phyloP scores from a whole-genome alignment of 805 yeast species.

The Metschnikowia similis region DNA sequence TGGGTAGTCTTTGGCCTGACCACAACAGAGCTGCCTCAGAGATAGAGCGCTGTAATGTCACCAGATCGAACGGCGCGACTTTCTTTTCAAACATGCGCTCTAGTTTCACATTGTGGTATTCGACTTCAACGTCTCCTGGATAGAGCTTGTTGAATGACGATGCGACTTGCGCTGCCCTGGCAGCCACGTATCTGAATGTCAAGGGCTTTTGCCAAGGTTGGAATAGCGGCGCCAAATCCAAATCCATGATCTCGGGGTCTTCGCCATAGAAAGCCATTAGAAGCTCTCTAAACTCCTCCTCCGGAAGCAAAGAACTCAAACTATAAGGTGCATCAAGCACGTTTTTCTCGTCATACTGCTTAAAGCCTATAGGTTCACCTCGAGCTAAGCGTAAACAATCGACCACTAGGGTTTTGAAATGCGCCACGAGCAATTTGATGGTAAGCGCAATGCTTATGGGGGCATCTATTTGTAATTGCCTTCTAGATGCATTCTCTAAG shows the following conservation, averaged over 20 bases:
- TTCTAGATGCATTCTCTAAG: slow-evolving; percentile 42
- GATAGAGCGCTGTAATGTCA: slow-evolving; percentile 25
- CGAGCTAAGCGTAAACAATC: slow-evolving; percentile 45
- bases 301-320: slow-evolving; percentile 9
- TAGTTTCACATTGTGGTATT: slow-evolving; percentile 42
- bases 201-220: slow-evolving; percentile 49
- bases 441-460: slow-evolving; percentile 43
- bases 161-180: slow-evolving; percentile 48
- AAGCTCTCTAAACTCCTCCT: slow-evolving; percentile 8
- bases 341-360: slow-evolving; percentile 30
- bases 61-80: slow-evolving; percentile 34
- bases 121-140: slow-evolving; percentile 45
- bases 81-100: slow-evolving; percentile 35
- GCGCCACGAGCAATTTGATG: slow-evolving; percentile 34
- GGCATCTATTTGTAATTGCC: slow-evolving; percentile 46
- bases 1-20: slow-evolving; percentile 54
- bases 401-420: slow-evolving; percentile 29
- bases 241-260: slow-evolving; percentile 17
- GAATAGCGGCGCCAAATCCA: slow-evolving; percentile 27
- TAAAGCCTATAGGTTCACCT: slow-evolving; percentile 43
- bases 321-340: slow-evolving; percentile 3
- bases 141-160: slow-evolving; percentile 30
- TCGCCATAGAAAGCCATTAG: slow-evolving; percentile 11
- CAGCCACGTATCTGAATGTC: slow-evolving; percentile 54
- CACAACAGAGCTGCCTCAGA: slow-evolving; percentile 44